These are phyloP conservation scores for Taiwanofungus camphoratus DNA, from an alignment of 1,284 basidiomycete species.

Conservation along the genomic window DNA sequence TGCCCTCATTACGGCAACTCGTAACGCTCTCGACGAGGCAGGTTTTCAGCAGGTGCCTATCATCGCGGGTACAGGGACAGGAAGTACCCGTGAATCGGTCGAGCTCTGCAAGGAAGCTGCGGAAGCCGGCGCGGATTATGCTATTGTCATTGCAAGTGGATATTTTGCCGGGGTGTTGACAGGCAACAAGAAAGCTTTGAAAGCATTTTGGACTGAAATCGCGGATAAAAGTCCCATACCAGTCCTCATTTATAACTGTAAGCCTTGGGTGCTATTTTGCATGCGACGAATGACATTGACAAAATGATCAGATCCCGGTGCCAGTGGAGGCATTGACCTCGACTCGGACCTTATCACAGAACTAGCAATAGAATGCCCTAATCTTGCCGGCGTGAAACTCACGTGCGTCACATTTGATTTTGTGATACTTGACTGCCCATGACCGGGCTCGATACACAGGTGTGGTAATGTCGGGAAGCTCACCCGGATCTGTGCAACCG, in stretches of 20 bases:
- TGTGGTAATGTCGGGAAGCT: constrained; percentile 90
- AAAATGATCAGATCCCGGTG: constrained; percentile 60
- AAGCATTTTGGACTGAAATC: constrained; percentile 72
- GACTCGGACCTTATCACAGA: constrained; percentile 83
- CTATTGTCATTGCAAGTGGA: constrained; percentile 78
- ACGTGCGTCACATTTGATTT: constrained; percentile 47
- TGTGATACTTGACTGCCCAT: not conserved
- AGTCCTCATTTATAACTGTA: constrained; percentile 35
- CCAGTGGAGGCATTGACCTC: constrained; percentile 79
- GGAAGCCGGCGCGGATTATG: constrained; percentile 75
- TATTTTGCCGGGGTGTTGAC: constrained; percentile 77
- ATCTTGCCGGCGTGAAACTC: constrained; percentile 80
- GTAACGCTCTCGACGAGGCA: constrained; percentile 64
- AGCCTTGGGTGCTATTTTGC: constrained; percentile 7
- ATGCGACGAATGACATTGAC: not conserved
- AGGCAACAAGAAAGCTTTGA: constrained; percentile 60
- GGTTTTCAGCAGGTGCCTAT: constrained; percentile 59
- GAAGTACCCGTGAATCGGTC: constrained; percentile 76
- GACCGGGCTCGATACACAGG: constrained; percentile 31
- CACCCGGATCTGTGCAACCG: constrained; percentile 70
- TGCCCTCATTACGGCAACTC: constrained; percentile 60
- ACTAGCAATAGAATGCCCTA: constrained; percentile 67
- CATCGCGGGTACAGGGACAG: constrained; percentile 78
- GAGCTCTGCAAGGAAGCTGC: constrained; percentile 70
- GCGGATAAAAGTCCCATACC: constrained; percentile 76